These are phyloP conservation scores for Saccharomyces hybrid DNA, from an alignment of 1,139 yeast genomes.

Conservation along the genomic window DNA sequence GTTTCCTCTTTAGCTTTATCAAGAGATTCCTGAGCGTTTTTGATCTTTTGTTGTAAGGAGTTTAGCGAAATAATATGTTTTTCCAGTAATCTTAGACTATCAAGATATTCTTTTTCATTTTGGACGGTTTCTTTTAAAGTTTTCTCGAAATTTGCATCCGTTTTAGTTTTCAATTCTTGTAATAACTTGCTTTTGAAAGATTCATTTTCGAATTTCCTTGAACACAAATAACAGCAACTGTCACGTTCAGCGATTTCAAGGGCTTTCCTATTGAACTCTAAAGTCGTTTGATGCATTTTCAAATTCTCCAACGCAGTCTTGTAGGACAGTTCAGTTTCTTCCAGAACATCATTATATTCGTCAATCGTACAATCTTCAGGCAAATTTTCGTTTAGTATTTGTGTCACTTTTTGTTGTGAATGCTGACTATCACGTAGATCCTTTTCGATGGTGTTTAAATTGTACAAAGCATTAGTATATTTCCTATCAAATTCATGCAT, in stretches of 20 bases:
- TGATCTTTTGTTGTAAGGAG: neutral
- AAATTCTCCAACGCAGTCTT: conserved; percentile 52
- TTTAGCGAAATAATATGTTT: conserved; percentile 16
- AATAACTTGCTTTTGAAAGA: conserved; percentile 31
- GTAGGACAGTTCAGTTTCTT: conserved; percentile 55
- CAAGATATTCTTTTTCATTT: conserved; percentile 36
- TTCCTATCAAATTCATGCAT: conserved; percentile 10
- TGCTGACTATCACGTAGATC: conserved; percentile 12
- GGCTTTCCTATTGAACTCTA: conserved; percentile 58
- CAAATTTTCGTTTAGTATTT: conserved; percentile 18
- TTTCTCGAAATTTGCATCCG: conserved; percentile 28
- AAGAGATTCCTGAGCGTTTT: neutral
- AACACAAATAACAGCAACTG: conserved; percentile 58
- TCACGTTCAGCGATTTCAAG: conserved; percentile 49
- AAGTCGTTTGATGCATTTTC: conserved; percentile 59
- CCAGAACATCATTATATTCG: conserved; percentile 42
- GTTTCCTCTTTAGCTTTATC: neutral
- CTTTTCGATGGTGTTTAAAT: conserved; percentile 13
- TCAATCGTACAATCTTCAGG: conserved; percentile 43
- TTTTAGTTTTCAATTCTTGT: conserved; percentile 31
- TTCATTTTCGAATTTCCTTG: conserved; percentile 46
- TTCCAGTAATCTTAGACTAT: conserved; percentile 30
- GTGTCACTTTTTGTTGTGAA: conserved; percentile 2
- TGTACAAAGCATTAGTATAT: conserved; percentile 17
- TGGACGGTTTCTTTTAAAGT: conserved; percentile 33